Evolutionary conservation across 2,329 filamentous ascomycete species (phyloP), one percentile per base, ranked within the genome.

Genomic region (Colletotrichum godetiae): DNA sequence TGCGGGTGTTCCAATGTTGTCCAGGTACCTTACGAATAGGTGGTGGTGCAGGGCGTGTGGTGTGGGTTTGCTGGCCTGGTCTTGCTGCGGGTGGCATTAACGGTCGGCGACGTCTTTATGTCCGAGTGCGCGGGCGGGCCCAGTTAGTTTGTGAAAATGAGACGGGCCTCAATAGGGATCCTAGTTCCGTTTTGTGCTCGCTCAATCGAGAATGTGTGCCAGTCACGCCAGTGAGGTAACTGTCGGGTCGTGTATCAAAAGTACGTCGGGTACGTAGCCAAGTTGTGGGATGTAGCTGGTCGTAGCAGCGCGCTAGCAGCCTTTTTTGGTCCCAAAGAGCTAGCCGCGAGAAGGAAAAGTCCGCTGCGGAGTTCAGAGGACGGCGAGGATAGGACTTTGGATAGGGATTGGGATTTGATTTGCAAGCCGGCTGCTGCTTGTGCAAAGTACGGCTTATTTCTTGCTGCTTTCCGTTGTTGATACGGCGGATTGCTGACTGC

Each of bases 41-140:
- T 31, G 42, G 57, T 67, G 59, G 57, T 61, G n/a, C 33, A 37
- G 56, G 37, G 37, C 37, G 13, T 19, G 37, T 5, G 37, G 59
- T 63, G 61, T 55, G 61, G 61, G 8, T 64, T 64, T 22, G 61
- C 49, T 53, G 31, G 49, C 61, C 46, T 22, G 31, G 61, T 53
- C 58, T 60, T 29, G 49, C 35, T 31, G 52, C 58, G 61, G 60
- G 46, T 75, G 76, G 74, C 59, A 69, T 62, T 72, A 81, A 74
- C 69, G 60, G 77, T 82, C 81, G 81, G 81, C 79, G 76, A 78
- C 78, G 77, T 82, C 76, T 80, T 83, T 84, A 83, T 84, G 82
- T 84, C 82, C 83, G 83, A 84, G 46, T 75, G 76, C 72, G 78
- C 68, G 72, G 72, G 63, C 68, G 62, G 63, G 53, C 62, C 63